These are phyloP conservation scores for Puccinia triticina DNA, from an alignment of 1,284 basidiomycete species.

Conservation along the genomic window DNA sequence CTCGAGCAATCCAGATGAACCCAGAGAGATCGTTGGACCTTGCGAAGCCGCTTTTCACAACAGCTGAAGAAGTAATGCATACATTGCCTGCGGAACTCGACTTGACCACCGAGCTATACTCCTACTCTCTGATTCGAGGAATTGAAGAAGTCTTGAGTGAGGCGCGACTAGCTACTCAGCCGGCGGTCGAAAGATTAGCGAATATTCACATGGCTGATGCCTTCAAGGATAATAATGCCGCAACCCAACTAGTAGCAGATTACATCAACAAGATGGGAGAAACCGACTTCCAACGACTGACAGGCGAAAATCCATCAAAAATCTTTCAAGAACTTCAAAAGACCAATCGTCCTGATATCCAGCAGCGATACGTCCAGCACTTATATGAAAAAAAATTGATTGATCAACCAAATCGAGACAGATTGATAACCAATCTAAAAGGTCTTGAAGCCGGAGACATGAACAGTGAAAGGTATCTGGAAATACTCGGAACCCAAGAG, in stretches of 20 bases:
- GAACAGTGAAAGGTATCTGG: too few species aligned
- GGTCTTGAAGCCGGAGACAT: too few species aligned
- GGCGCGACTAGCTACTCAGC: neutral
- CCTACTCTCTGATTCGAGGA: neutral
- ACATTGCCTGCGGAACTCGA: constrained; percentile 1
- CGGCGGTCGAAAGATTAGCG: neutral
- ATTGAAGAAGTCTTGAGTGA: neutral
- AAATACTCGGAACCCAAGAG: neutral
- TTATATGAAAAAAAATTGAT: neutral
- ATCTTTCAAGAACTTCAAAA: neutral
- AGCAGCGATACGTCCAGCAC: too few species aligned
- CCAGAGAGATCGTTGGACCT: neutral
- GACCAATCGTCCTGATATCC: neutral
- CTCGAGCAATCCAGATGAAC: neutral
- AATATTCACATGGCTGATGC: neutral
- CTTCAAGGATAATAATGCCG: neutral
- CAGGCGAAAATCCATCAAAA: neutral
- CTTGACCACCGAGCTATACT: neutral
- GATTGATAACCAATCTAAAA: too few species aligned
- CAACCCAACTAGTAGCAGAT: neutral
- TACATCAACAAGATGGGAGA: constrained; percentile 21
- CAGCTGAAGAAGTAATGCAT: constrained; percentile 2
- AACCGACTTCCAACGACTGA: neutral
- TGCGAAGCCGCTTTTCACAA: neutral
- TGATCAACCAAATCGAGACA: neutral